Evolutionary conservation across 768 basidiomycete genomes (phyloP).

Genomic region (Leccinum subtestaceum): DNA sequence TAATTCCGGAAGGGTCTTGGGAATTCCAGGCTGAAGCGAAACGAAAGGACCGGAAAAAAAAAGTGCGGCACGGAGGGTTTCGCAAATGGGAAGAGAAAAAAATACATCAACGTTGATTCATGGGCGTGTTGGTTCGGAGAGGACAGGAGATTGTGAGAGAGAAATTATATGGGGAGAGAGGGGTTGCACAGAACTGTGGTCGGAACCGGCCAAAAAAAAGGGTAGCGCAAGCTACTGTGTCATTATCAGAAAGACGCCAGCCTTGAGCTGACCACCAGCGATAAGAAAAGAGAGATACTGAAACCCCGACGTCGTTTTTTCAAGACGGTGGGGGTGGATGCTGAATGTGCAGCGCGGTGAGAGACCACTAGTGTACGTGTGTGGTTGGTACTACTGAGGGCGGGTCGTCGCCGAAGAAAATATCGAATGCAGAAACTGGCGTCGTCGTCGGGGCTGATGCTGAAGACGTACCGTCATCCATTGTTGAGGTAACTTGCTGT

Average conservation of each 20-base stretch:
- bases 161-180: slow-evolving; percentile 26
- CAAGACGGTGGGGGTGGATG: slow-evolving; percentile 23
- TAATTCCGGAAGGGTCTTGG: slow-evolving; percentile 74
- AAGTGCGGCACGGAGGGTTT: slow-evolving; percentile 6
- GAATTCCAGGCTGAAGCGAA: slow-evolving; percentile 71
- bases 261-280: slow-evolving; percentile 35
- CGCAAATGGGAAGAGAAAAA: slow-evolving; percentile 35
- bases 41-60: slow-evolving; percentile 13
- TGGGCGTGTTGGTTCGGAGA: slow-evolving; percentile 29
- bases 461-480: slow-evolving; percentile 81
- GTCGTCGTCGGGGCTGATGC: slow-evolving; percentile 68
- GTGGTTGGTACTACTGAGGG: slow-evolving; percentile 31
- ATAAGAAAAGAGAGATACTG: slow-evolving; percentile 15
- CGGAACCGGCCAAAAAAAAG: slow-evolving; percentile 12
- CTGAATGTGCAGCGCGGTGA: slow-evolving; percentile 26
- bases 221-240: slow-evolving; percentile 9
- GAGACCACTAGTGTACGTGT: slow-evolving; percentile 28
- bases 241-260: slow-evolving; percentile 25
- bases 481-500: slow-evolving; percentile 35
- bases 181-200: slow-evolving; percentile 14
- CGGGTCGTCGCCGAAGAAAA: slow-evolving; percentile 38
- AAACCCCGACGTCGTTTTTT: slow-evolving; percentile 25
- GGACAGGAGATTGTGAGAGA: slow-evolving; percentile 8
- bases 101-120: slow-evolving; percentile 44
- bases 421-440: slow-evolving; percentile 47